phyloP scores from a whole-genome alignment of 768 basidiomycete genomes.

The Panellus pusillus region DNA sequence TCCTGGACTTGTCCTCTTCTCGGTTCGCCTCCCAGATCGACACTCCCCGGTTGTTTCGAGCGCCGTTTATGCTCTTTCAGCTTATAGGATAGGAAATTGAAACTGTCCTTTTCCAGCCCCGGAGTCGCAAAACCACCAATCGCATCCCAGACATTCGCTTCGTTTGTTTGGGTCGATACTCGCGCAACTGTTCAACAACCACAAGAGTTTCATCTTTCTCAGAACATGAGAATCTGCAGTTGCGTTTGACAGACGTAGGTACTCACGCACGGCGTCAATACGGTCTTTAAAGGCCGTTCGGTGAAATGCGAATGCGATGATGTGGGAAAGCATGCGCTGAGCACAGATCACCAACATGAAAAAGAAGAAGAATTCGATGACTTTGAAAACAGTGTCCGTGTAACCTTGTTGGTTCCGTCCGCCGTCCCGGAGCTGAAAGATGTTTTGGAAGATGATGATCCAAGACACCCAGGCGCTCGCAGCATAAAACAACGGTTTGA shows the following conservation, averaged over 20 bases:
- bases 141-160: slow-evolving; percentile 39
- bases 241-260: too few species aligned
- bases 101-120: slow-evolving; percentile 49
- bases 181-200: slow-evolving; percentile 66
- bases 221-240: too few species aligned
- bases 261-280: slow-evolving; percentile 45
- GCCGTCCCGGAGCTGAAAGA: slow-evolving; percentile 52
- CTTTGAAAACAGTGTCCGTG: slow-evolving; percentile 58
- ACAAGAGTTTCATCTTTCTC: slow-evolving; percentile 41
- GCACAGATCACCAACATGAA: slow-evolving; percentile 59
- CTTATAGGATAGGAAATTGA: slow-evolving; percentile 28
- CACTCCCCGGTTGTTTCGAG: slow-evolving; percentile 8
- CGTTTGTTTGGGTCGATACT: slow-evolving; percentile 54
- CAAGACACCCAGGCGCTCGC: slow-evolving; percentile 71
- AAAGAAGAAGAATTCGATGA: slow-evolving; percentile 76
- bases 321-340: slow-evolving; percentile 70
- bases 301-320: slow-evolving; percentile 76
- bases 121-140: slow-evolving; percentile 34
- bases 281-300: slow-evolving; percentile 77
- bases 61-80: slow-evolving; percentile 15
- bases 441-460: slow-evolving; percentile 70
- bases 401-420: slow-evolving; percentile 56
- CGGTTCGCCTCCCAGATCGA: slow-evolving; percentile 23
- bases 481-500: slow-evolving; percentile 75
- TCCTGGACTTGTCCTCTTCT: slow-evolving; percentile 1